Base-by-base conservation (phyloP, 805 yeast genomes). In the Candida easanensis region DNA sequence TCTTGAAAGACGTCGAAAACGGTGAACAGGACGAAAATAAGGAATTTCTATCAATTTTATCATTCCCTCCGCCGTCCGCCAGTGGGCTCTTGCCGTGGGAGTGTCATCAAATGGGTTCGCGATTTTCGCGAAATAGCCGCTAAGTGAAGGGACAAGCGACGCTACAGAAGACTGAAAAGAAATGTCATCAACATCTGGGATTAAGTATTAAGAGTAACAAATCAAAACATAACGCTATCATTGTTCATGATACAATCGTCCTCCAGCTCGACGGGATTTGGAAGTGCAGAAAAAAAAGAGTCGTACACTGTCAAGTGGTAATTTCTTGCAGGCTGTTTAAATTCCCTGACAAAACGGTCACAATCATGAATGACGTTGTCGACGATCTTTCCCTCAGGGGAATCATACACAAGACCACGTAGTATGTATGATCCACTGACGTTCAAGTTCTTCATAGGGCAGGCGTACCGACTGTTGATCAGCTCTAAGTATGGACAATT, bases 401-500 rank as follows among this genome's bases (percentile, higher is more conserved):
- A 39, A 25, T 39, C 42, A 21, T 39, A 39, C 8, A 39, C 42
- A 10, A 39, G 22, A 7, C 42, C 42, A 33, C 42, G 37, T 5
- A 39, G 34, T 21, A 39, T 39, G 32, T 27, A 33, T 3, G 38
- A 39, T 5, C 42, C 42, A 16, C 16, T 33, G 15, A 39, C 38
- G 23, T 39, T 33, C 28, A 39, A 15, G 8, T 15, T 33, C 34
- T 39, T 39, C 34, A 39, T 26, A 11, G 42, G 42, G 20, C 42
- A 38, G 10, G 42, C 42, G 38, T 39, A 39, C 16, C 42, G 37
- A 27, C 38, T 33, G 34, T 39, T 39, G 38, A 39, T 34, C n/a
- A 39, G 34, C 38, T 39, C 38, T 17, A 39, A 21, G 25, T 39
- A 28, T 11, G 42, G 42, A 39, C 42, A 39, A 18, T 39, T 39